Evolutionary conservation across 2,329 filamentous ascomycete genomes (phyloP), one percentile per base, ranked within the genome.

Genomic region (Curvularia sp.): DNA sequence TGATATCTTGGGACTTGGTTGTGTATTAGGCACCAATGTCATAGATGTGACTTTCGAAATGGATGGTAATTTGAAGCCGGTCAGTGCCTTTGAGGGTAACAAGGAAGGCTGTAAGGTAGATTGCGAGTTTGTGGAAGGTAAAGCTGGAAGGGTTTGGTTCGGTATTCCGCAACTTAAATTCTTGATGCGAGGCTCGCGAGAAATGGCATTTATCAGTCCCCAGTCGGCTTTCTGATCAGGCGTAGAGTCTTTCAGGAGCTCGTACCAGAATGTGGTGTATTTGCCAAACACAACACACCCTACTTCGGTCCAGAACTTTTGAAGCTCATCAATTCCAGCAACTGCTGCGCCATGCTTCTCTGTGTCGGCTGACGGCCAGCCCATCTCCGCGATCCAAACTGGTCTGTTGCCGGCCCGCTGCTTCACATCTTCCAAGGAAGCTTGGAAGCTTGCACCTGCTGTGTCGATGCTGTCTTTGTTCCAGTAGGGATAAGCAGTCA

Each of bases 371-470:
- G 65, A 60, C 2, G 73, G 73, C 73, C 74, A 76, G 18, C 72
- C 73, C 25, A 71, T 70, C 50, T 78, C 75, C 8, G 72, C 69
- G 43, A 78, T 73, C 74, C 74, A 77, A 5, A 77, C 64, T 1
- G 64, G 62, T 13, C 49, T 69, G 15, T 64, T 57, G 9, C 64
- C 64, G 23, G 71, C 67, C 13, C 63, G 61, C 42, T 60, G 52
- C 30, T 71, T 55, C 1, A 71, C 67, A 2, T 63, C 53, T 18
- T 63, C 57, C 7, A 76, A 51, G 2, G 62, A 62, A 5, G 57
- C 47, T 19, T 60, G 57, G 49, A 75, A 76, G 43, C 67, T 70
- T 9, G 73, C 65, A 67, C 85, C 83, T 6, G 62, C 64, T 12
- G 67, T 55, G 1, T 80, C 80, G 36, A 68, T 69, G 15, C 61